Base-by-base conservation (phyloP, 2,329 filamentous ascomycete species). In the Graphilbum fragrans region DNA sequence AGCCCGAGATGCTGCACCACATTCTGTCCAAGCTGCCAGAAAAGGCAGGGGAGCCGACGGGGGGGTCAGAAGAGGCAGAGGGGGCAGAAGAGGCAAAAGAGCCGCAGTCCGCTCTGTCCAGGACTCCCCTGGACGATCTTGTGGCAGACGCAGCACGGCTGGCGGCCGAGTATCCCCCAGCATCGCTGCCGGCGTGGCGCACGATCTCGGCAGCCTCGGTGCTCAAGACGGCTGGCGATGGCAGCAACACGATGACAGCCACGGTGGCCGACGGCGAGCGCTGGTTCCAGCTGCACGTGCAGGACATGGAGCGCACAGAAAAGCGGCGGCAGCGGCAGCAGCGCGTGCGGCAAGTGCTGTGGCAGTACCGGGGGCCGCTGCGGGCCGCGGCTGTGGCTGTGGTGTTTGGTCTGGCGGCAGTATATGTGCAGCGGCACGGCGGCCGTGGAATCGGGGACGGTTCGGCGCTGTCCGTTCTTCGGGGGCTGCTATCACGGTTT, bases 1-100 rank as follows among this genome's bases (percentile, higher is more conserved):
- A 94, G 57, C 82, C 86, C 7, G 90, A 96, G 54, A 93, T 98
- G 75, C 72, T 98, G 20, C 87, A 94, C 58, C 84, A 81, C 45
- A 80, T 85, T 29, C 74, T 98, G 12, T 86, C 85, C 34, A 94
- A 92, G 59, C 71, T 98, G 7, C 92, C 92, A 1, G 72, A 77
- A 39, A 21, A 37, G 0, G 38, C 45, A 4, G 47, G 39, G 74
- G 94, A 43, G 74, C 93, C 55, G 65, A 96, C 20, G 88, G 96
- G 50, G 66, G 65, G 8, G 70, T 94, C 42, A 82, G 95, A 48
- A 56, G 65, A 23, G 67, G n/a, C n/a, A n/a, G n/a, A n/a, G n/a
- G n/a, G n/a, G n/a, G n/a, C n/a, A n/a, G n/a, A n/a, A n/a, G n/a
- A n/a, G n/a, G n/a, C n/a, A n/a, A n/a, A n/a, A n/a, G n/a, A n/a